phyloP scores from a whole-genome alignment of 2,329 filamentous ascomycete species.

The Neonectria sp. region DNA sequence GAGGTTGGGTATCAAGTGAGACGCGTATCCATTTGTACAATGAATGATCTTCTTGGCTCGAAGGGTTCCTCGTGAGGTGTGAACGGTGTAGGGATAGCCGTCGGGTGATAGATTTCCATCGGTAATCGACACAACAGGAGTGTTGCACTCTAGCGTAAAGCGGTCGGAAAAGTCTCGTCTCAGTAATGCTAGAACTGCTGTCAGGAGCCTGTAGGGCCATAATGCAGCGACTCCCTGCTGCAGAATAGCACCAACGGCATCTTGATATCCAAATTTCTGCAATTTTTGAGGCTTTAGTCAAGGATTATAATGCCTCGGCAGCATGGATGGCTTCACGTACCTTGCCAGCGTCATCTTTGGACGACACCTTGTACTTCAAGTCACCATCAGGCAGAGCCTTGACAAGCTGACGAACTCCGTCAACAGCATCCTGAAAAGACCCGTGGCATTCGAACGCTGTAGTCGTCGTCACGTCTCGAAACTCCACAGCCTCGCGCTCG shows the following conservation, averaged over 20 bases:
- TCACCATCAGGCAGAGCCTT: slow-evolving; percentile 28
- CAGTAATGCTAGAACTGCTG: slow-evolving; percentile 56
- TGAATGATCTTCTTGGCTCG: slow-evolving; percentile 66
- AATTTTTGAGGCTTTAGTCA: not conserved
- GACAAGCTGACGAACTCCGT: slow-evolving; percentile 12
- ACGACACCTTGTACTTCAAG: slow-evolving; percentile 28
- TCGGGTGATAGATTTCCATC: slow-evolving; percentile 29
- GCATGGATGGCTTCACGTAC: no score
- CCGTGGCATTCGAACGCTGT: slow-evolving; percentile 26
- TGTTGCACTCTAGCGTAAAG: slow-evolving; percentile 56
- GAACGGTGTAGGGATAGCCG: slow-evolving; percentile 55
- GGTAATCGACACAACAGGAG: slow-evolving; percentile 48
- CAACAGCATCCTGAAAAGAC: slow-evolving; percentile 24
- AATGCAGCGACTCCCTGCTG: slow-evolving; percentile 60
- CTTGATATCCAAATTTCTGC: slow-evolving; percentile 26
- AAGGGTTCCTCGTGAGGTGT: slow-evolving; percentile 62
- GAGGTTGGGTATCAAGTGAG: slow-evolving; percentile 65
- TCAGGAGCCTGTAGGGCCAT: slow-evolving; percentile 65
- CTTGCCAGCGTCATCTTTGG: slow-evolving; percentile 9
- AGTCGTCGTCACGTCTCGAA: slow-evolving; percentile 26
- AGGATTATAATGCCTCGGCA: not conserved
- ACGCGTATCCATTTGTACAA: slow-evolving; percentile 68
- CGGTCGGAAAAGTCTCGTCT: slow-evolving; percentile 45
- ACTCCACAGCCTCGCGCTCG: slow-evolving; percentile 29
- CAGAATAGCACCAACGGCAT: slow-evolving; percentile 51